phyloP scores from a whole-genome alignment of 2,329 filamentous ascomycete genomes.

The Magnaporthiopsis incrustans region DNA sequence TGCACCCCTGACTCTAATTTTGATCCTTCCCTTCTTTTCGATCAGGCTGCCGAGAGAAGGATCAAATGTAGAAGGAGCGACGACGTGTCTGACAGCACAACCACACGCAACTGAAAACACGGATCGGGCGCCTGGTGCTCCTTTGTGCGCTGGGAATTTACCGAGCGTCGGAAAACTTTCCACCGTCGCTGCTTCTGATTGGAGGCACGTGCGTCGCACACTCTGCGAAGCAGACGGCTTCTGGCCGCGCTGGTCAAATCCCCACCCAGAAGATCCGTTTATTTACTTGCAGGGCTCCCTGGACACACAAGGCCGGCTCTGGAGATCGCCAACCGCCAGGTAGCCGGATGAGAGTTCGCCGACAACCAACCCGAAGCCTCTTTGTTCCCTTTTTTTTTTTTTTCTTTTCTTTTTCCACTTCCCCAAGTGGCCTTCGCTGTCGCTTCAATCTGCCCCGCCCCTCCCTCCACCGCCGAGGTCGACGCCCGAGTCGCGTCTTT shows the following conservation, averaged over 20 bases:
- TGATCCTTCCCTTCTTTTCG: too few relatives aligned
- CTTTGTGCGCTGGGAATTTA: not conserved
- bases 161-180: not conserved
- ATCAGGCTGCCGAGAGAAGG: not conserved
- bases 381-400: not conserved
- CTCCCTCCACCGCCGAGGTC: not conserved
- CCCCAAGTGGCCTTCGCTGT: not conserved
- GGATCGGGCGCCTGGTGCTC: not conserved
- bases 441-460: not conserved
- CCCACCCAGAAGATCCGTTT: not conserved
- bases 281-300: constrained; percentile 5
- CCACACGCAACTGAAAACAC: not conserved
- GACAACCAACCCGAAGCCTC: not conserved
- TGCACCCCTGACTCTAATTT: not conserved
- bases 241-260: not conserved
- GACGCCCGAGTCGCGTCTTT: not conserved
- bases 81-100: not conserved
- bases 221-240: constrained; percentile 4
- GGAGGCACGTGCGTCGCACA: constrained; percentile 6
- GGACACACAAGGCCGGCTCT: not conserved
- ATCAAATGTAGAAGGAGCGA: not conserved
- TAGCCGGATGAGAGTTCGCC: not conserved
- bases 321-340: not conserved
- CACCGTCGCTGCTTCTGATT: not conserved
- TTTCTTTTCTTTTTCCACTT: not conserved